phyloP scores from a whole-genome alignment of 192 early-diverging fungal species.

The Linderina pennispora region DNA sequence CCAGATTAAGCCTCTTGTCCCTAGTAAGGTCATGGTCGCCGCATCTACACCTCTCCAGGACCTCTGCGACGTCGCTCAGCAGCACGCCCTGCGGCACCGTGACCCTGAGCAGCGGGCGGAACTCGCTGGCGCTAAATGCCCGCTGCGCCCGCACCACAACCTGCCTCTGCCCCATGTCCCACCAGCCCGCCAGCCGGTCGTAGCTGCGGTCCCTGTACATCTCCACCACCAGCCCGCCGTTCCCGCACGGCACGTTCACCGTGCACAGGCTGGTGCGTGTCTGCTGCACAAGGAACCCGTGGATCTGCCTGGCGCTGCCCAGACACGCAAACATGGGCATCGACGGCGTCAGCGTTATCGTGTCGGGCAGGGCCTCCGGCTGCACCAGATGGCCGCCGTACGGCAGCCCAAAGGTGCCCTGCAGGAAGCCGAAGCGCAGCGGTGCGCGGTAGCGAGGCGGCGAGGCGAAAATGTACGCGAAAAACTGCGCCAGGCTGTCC shows the following conservation, averaged over 20 bases:
- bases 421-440: slow-evolving; percentile 27
- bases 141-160: slow-evolving; percentile 22
- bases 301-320: slow-evolving; percentile 21
- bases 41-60: slow-evolving; percentile 3
- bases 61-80: slow-evolving; percentile 25
- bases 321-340: slow-evolving; percentile 21
- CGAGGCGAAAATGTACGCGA: too few species aligned
- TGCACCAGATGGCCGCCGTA: slow-evolving; percentile 23
- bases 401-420: slow-evolving; percentile 19
- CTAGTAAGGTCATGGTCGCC: slow-evolving; percentile 18
- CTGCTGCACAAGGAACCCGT: slow-evolving; percentile 14
- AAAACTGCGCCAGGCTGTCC: too few species aligned
- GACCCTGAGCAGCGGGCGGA: slow-evolving; percentile 20
- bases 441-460: too few species aligned
- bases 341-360: slow-evolving; percentile 10
- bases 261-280: slow-evolving; percentile 20
- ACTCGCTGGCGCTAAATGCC: slow-evolving; percentile 4
- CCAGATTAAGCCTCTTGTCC: slow-evolving; percentile 35
- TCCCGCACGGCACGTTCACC: slow-evolving; percentile 3
- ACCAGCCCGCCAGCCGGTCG: background rate
- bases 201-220: slow-evolving; percentile 2
- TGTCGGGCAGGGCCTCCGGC: slow-evolving; percentile 7
- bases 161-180: slow-evolving; percentile 10
- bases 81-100: slow-evolving; percentile 26
- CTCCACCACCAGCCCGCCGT: slow-evolving; percentile 13